phyloP scores from a whole-genome alignment of 257 asterid genomes.

The Nicotiana tomentosiformis region DNA sequence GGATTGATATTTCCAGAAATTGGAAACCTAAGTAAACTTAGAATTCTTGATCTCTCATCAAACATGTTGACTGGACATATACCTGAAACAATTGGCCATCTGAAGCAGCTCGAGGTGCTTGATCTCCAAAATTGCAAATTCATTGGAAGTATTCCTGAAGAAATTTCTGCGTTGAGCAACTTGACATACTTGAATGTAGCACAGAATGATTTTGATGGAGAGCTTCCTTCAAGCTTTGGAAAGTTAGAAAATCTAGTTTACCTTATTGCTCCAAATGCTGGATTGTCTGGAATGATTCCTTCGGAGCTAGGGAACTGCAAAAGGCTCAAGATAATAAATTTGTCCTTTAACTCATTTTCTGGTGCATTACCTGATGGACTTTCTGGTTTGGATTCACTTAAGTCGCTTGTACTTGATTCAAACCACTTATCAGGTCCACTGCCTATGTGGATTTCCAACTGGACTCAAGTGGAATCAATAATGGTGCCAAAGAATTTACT shows the following conservation, averaged over 20 bases:
- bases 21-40: constrained; percentile 43
- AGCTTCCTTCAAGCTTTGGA: constrained; percentile 53
- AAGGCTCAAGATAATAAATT: constrained; percentile 40
- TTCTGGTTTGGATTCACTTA: constrained; percentile 41
- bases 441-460: constrained; percentile 70
- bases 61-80: constrained; percentile 46
- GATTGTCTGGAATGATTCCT: constrained; percentile 59
- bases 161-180: constrained; percentile 36
- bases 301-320: constrained; percentile 46
- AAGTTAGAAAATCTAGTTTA: constrained; percentile 36
- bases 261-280: constrained; percentile 46
- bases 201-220: constrained; percentile 44
- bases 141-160: constrained; percentile 47
- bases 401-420: constrained; percentile 42
- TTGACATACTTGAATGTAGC: constrained; percentile 53
- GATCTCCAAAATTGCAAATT: constrained; percentile 49
- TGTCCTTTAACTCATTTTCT: constrained; percentile 51
- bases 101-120: constrained; percentile 38
- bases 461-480: constrained; percentile 44
- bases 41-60: constrained; percentile 44
- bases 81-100: constrained; percentile 40
- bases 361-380: constrained; percentile 56
- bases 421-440: constrained; percentile 57
- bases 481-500: constrained; percentile 49
- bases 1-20: constrained; percentile 41